Evolutionary conservation across 2,329 filamentous ascomycete genomes (phyloP).

Genomic region (Torrubiella hemipterigena): DNA sequence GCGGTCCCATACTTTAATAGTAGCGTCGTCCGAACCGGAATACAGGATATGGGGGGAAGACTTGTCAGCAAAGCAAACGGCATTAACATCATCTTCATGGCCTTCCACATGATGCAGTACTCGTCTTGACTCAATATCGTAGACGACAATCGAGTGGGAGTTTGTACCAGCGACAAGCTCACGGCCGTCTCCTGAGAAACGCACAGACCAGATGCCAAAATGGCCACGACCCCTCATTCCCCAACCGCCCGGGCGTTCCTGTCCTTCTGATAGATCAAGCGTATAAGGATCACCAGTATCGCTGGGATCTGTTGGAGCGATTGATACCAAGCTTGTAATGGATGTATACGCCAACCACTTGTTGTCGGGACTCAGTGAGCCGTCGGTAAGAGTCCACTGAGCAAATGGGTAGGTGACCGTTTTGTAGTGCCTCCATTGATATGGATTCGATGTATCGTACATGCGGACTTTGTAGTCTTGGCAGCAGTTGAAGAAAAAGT

Average conservation of each 20-base stretch:
- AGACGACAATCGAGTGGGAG: slow-evolving; percentile 69
- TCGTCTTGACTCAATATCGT: slow-evolving; percentile 74
- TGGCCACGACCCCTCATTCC: slow-evolving; percentile 15
- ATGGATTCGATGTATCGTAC: slow-evolving; percentile 95
- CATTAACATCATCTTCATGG: slow-evolving; percentile 85
- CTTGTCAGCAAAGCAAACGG: slow-evolving; percentile 88
- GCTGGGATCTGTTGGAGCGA: slow-evolving; percentile 77
- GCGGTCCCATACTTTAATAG: slow-evolving; percentile 92
- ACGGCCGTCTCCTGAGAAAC: slow-evolving; percentile 83
- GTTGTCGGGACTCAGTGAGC: slow-evolving; percentile 82
- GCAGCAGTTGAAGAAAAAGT: slow-evolving; percentile 88
- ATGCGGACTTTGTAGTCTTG: slow-evolving; percentile 92
- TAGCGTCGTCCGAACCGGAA: slow-evolving; percentile 88
- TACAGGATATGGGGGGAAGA: slow-evolving; percentile 87
- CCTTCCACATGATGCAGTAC: slow-evolving; percentile 65
- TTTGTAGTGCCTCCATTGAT: slow-evolving; percentile 93
- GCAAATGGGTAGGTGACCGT: slow-evolving; percentile 76
- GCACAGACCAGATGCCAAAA: slow-evolving; percentile 74
- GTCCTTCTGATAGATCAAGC: slow-evolving; percentile 50
- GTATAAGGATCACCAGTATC: slow-evolving; percentile 69
- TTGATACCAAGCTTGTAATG: slow-evolving; percentile 70
- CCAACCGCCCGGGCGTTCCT: slow-evolving; percentile 14
- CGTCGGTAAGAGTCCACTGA: slow-evolving; percentile 94
- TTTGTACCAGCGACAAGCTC: slow-evolving; percentile 86
- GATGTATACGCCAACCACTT: slow-evolving; percentile 85